Conservation (phyloP, 345 rosid genomes). For the Euphorbia peplus region DNA sequence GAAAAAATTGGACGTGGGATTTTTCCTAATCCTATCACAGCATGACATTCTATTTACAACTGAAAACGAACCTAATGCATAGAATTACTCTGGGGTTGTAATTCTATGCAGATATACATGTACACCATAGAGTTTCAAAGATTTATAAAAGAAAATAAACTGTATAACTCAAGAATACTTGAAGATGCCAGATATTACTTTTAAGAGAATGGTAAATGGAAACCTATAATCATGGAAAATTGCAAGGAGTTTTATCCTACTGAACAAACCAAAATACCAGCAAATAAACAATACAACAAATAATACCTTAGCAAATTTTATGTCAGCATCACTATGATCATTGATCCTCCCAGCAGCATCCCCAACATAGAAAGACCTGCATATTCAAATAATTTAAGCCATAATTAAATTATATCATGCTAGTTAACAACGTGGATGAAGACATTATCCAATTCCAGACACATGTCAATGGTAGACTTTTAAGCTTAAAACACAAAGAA, state of each 20-base stretch:
- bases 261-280: no score
- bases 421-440: background rate
- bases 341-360: constrained; percentile 87
- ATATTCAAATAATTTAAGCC: background rate
- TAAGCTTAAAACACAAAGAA: background rate
- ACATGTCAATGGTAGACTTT: background rate
- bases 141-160: background rate
- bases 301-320: constrained; percentile 75
- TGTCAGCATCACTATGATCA: constrained; percentile 89
- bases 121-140: background rate
- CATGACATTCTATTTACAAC: no score
- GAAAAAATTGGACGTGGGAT: no score
- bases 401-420: background rate
- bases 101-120: no score
- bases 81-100: no score
- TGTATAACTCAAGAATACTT: background rate
- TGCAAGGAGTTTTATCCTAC: no score
- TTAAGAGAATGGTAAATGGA: background rate
- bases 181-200: background rate
- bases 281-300: background rate
- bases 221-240: no score
- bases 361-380: constrained; percentile 91
- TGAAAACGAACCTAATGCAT: no score
- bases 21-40: no score
- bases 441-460: background rate